Conservation (phyloP, 1,139 yeast species). For the Geotrichum aggregatum region DNA sequence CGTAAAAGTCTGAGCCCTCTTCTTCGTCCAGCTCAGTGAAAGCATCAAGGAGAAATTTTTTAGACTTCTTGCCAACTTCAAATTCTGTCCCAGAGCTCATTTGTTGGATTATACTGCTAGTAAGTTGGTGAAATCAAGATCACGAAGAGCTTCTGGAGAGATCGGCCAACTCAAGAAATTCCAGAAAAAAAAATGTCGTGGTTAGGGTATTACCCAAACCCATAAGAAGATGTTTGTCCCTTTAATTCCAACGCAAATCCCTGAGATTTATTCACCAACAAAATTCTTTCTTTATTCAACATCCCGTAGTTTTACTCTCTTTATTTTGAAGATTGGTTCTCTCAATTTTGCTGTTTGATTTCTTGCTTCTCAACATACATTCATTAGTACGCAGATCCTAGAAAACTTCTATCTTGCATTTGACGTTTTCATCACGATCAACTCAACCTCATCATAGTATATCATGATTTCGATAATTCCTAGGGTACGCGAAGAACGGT, state of each 20-base stretch:
- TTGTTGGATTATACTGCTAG: too few relatives aligned
- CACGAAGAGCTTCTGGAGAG: too few relatives aligned
- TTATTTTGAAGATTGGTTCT: too few relatives aligned
- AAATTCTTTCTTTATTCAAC: neutral
- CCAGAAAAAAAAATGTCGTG: neutral
- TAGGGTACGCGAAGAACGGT: neutral
- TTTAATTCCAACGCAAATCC: too few relatives aligned
- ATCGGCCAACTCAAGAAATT: neutral
- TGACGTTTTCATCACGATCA: neutral
- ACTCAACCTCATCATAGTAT: neutral
- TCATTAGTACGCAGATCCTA: too few relatives aligned
- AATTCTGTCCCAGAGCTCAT: slow-evolving; percentile 1
- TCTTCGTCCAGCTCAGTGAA: slow-evolving; percentile 11
- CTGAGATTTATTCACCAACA: neutral
- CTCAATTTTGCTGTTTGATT: too few relatives aligned
- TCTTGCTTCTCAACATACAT: too few relatives aligned
- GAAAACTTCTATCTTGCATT: too few relatives aligned
- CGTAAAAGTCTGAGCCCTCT: slow-evolving; percentile 6
- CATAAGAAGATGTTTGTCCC: neutral
- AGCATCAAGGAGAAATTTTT: slow-evolving; percentile 9
- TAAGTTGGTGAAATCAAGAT: too few relatives aligned
- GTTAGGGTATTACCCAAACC: neutral
- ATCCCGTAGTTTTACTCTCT: neutral
- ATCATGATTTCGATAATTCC: slow-evolving; percentile 1
- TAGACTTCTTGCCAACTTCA: neutral